Evolutionary conservation across 345 rosid genomes (phyloP).

Genomic region (Aurinia saxatilis): DNA sequence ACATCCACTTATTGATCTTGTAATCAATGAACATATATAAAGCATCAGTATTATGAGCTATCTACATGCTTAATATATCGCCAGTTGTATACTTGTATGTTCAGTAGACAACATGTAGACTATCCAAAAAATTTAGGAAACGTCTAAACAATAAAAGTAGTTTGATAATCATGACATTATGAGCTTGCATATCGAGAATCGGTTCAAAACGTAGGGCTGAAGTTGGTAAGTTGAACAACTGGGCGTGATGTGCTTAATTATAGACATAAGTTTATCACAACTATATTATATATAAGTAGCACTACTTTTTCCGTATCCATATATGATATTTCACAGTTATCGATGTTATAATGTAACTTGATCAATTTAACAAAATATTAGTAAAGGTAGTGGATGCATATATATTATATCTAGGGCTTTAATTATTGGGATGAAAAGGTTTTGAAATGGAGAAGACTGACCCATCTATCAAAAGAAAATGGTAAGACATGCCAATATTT

Average conservation of each 20-base stretch:
- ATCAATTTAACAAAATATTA: not conserved
- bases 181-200: slow-evolving; percentile 5
- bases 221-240: slow-evolving; percentile 24
- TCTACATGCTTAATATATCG: no score
- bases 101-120: not conserved
- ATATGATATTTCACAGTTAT: not conserved
- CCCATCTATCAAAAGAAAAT: slow-evolving; percentile 5
- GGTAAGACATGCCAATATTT: slow-evolving; percentile 9
- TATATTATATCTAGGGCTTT: not conserved
- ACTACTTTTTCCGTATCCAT: not conserved
- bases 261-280: not conserved
- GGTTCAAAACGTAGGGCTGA: slow-evolving; percentile 8
- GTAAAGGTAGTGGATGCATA: slow-evolving; percentile 8
- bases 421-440: slow-evolving; percentile 12
- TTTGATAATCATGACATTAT: not conserved
- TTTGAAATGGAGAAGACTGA: no score
- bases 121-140: not conserved
- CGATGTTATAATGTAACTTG: slow-evolving; percentile 1
- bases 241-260: not conserved
- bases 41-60: not conserved
- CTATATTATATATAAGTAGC: slow-evolving; percentile 1
- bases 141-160: not conserved
- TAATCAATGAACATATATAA: not conserved
- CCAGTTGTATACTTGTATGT: not conserved
- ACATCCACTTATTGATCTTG: no score